Evolutionary conservation across 2,329 filamentous ascomycete species (phyloP), one percentile per base, ranked within the genome.

Genomic region (Fonsecaea pedrosoi): DNA sequence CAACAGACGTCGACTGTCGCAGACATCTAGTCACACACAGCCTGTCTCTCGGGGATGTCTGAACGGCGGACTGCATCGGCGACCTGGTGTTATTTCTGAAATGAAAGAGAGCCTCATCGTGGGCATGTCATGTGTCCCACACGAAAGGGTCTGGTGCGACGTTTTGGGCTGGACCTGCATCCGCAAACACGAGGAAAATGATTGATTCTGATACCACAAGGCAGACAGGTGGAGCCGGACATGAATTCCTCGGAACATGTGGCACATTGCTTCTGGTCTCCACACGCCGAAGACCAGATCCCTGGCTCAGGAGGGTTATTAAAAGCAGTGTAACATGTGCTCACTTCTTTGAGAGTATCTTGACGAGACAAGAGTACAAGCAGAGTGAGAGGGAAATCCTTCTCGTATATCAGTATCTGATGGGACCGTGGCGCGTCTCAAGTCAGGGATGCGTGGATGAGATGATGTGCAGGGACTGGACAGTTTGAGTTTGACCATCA

Each of bases 381-480:
- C 6, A 48, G 38, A 59, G 25, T n/a, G 13, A 21, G 42, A 21
- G 15, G 35, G 38, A 25, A 25, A 21, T 12, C 5, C 45, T 45
- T 38, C 45, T 61, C 48, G 59, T 61, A 54, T 61, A 54, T 60
- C 37, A 54, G 35, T 21, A 42, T 64, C 15, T 12, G 38, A 30
- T 48, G 54, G 42, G 61, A 64, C 61, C 34, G 42, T 48, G 55
- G 62, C 62, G 56, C 60, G 62, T 65, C 62, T 65, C 62, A 65
- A 56, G 62, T 40, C 25, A 40, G 55, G 62, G 56, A 53, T 60
- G 62, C 42, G 12, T 40, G 42, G 35, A 60, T 35, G 54, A 54
- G 13, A 55, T 60, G 21, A 54, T 58, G 54, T 15, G 21, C 54
- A 54, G 32, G 54, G 40, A 64, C 42, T 64, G 61, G 54, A 64